phyloP scores from a whole-genome alignment of 306 rosid genomes.

The Adenanthera pavonina region DNA sequence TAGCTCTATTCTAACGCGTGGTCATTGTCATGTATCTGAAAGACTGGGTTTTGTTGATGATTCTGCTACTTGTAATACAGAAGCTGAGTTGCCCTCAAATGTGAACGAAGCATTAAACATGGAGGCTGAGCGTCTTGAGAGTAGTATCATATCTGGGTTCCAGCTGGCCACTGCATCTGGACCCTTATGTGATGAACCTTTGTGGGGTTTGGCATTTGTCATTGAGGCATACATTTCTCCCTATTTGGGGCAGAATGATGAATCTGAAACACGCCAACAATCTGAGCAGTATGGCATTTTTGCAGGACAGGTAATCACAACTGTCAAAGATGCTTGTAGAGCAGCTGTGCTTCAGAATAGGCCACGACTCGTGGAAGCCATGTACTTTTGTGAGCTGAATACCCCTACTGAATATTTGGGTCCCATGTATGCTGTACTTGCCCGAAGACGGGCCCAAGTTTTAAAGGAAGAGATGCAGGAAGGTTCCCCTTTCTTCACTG shows the following conservation, averaged over 20 bases:
- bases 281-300: constrained; percentile 73
- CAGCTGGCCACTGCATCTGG: constrained; percentile 90
- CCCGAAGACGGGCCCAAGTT: constrained; percentile 77
- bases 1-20: constrained; percentile 60
- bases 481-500: constrained; percentile 91
- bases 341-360: constrained; percentile 78
- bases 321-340: constrained; percentile 89
- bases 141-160: constrained; percentile 78
- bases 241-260: constrained; percentile 53
- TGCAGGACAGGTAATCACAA: constrained; percentile 83
- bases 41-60: constrained; percentile 62
- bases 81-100: constrained; percentile 49
- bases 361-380: constrained; percentile 90
- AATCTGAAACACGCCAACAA: constrained; percentile 60
- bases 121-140: constrained; percentile 78
- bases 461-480: constrained; percentile 97
- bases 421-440: constrained; percentile 87
- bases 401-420: constrained; percentile 78
- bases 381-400: constrained; percentile 92
- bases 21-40: constrained; percentile 60
- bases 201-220: constrained; percentile 93
- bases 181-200: constrained; percentile 90
- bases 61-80: constrained; percentile 34
- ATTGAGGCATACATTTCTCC: constrained; percentile 73
- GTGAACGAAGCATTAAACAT: constrained; percentile 44